Evolutionary conservation across 2,329 filamentous ascomycete genomes (phyloP).

Genomic region (Arachnopeziza araneosa): DNA sequence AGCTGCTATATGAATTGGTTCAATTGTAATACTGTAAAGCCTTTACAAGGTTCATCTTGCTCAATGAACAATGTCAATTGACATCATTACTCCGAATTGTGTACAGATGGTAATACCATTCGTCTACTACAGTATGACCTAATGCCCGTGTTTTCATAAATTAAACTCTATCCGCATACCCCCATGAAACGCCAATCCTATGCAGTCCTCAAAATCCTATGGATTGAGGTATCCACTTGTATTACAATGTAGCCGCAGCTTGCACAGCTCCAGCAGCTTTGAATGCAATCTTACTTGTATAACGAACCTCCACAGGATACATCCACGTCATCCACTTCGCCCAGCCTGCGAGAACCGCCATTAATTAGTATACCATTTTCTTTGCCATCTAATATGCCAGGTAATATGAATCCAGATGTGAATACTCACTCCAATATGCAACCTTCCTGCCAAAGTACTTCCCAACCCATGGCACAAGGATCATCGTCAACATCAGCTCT

Average conservation of each 20-base stretch:
- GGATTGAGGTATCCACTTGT: background rate
- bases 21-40: no score
- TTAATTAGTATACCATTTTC: slow-evolving; percentile 5
- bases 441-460: slow-evolving; percentile 94
- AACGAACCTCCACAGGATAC: slow-evolving; percentile 70
- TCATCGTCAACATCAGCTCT: slow-evolving; percentile 89
- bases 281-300: slow-evolving; percentile 58
- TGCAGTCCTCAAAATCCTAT: background rate
- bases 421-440: slow-evolving; percentile 86
- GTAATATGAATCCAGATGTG: background rate
- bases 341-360: slow-evolving; percentile 65
- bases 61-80: no score
- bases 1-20: no score
- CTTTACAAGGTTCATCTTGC: no score
- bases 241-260: slow-evolving; percentile 40
- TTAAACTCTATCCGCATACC: background rate
- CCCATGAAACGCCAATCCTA: background rate
- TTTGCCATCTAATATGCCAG: background rate
- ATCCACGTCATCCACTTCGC: slow-evolving; percentile 92
- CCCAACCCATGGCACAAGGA: slow-evolving; percentile 85
- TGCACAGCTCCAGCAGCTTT: slow-evolving; percentile 58
- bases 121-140: background rate
- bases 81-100: no score
- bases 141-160: background rate
- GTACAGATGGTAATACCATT: background rate